Evolutionary conservation across 768 basidiomycete species (phyloP), one percentile per base, ranked within the genome.

Genomic region (Tricholoma flavovirens): DNA sequence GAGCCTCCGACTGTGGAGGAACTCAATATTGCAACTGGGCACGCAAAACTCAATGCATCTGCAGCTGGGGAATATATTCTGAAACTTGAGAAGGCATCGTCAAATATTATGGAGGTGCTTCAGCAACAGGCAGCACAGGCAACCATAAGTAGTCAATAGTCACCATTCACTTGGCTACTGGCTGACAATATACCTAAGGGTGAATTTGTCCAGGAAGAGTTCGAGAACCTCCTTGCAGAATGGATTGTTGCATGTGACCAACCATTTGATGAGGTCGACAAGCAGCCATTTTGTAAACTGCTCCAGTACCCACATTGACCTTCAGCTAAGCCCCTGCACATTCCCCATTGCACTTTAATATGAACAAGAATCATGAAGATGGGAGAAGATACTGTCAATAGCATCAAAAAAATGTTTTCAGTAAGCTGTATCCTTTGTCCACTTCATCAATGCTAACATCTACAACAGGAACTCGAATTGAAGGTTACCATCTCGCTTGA

Each of bases 211-310:
- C 67, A 65, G 32, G 60, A 56, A 45, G 49, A 21, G 24, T 53
- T 54, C 29, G 52, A 55, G 17, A 21, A 22, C 40, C 51, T 55
- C 29, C 60, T n/a, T n/a, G n/a, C n/a, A n/a, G n/a, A n/a, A n/a
- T n/a, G n/a, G n/a, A n/a, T n/a, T n/a, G n/a, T n/a, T n/a, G n/a
- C n/a, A n/a, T n/a, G n/a, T n/a, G n/a, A n/a, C n/a, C n/a, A n/a
- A n/a, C n/a, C n/a, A n/a, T 66, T 66, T 38, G 26, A 49, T 7
- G 51, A 54, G 24, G 61, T 62, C 4, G 57, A 58, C n/a, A 52
- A 56, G 19, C 57, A 53, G 3, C 51, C 64, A 33, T 66, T n/a
- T 63, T 11, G 30, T 12, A 45, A 48, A 7, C n/a, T 67, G 6
- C 48, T 66, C 3, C 12, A 49, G 14, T 65, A 60, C 40, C 24